Conservation (phyloP, 2,329 filamentous ascomycete species). For the Penicillium sp. region DNA sequence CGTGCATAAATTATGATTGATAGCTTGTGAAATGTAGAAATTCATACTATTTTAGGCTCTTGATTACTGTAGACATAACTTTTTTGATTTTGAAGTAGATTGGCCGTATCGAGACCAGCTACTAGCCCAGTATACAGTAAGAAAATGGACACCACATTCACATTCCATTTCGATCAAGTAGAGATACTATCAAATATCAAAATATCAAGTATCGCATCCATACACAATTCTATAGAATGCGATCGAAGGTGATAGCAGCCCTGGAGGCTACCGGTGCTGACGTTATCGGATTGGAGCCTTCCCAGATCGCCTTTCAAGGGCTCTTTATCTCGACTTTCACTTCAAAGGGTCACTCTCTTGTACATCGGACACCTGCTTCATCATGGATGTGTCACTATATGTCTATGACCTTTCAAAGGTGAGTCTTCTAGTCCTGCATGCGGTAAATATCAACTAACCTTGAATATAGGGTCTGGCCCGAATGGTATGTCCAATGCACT, state of each 20-base stretch:
- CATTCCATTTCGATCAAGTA: neutral
- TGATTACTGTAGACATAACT: neutral
- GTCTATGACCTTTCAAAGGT: conserved; percentile 72
- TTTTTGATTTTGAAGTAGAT: neutral
- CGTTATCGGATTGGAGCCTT: conserved; percentile 28
- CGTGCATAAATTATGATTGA: neutral
- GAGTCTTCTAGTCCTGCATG: conserved; percentile 19
- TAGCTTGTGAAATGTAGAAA: neutral
- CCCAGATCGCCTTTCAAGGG: neutral
- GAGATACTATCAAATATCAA: too few relatives aligned
- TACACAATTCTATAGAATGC: conserved; percentile 11
- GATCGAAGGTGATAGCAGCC: conserved; percentile 19
- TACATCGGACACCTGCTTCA: neutral
- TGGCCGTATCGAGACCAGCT: neutral
- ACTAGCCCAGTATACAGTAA: neutral
- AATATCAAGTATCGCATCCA: neutral
- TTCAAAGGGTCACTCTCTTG: neutral
- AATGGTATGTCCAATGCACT: conserved; percentile 36
- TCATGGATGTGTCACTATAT: conserved; percentile 73
- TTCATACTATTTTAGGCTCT: too few relatives aligned
- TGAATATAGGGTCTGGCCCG: conserved; percentile 52
- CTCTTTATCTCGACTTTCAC: neutral
- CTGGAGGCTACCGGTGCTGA: conserved; percentile 18
- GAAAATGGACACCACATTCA: neutral
- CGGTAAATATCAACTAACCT: conserved; percentile 18